Evolutionary conservation across 805 yeast species (phyloP).

Genomic region (Candida tallmaniae): DNA sequence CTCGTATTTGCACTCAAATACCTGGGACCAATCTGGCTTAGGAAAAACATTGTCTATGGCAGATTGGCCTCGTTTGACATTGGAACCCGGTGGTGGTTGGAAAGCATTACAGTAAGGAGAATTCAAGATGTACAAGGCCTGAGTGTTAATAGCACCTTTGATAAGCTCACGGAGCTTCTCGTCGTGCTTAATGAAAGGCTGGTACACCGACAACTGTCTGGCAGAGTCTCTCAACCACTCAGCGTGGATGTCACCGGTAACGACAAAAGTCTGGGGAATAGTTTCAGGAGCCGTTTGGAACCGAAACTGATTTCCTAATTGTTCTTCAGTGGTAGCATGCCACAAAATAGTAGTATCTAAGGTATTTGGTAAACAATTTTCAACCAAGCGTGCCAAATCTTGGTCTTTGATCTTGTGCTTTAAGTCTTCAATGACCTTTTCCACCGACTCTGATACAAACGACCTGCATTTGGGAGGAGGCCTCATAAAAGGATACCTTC

Average conservation of each 20-base stretch:
- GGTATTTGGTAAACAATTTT: constrained; percentile 83
- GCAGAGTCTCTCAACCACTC: constrained; percentile 92
- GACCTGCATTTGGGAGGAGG: constrained; percentile 73
- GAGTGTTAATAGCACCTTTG: constrained; percentile 77
- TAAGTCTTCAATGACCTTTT: constrained; percentile 51
- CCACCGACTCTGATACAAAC: constrained; percentile 60
- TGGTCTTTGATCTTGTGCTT: constrained; percentile 46
- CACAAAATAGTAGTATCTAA: constrained; percentile 82
- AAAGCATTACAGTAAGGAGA: constrained; percentile 90
- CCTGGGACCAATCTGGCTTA: constrained; percentile 60
- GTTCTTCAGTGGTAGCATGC: constrained; percentile 34
- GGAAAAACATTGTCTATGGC: constrained; percentile 67
- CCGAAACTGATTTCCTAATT: constrained; percentile 3
- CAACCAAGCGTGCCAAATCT: constrained; percentile 71
- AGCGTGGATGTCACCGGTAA: constrained; percentile 91
- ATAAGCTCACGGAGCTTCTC: constrained; percentile 46
- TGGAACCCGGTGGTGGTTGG: constrained; percentile 68
- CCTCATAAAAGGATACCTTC: constrained; percentile 65
- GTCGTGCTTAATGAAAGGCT: constrained; percentile 55
- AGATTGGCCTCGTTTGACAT: constrained; percentile 45
- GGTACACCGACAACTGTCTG: constrained; percentile 73
- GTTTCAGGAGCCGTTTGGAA: too few species aligned
- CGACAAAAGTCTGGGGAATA: constrained; percentile 62
- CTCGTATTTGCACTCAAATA: constrained; percentile 89
- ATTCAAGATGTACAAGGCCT: constrained; percentile 55